Conservation (phyloP, 1,284 basidiomycete genomes). For the Naganishia cerealis region DNA sequence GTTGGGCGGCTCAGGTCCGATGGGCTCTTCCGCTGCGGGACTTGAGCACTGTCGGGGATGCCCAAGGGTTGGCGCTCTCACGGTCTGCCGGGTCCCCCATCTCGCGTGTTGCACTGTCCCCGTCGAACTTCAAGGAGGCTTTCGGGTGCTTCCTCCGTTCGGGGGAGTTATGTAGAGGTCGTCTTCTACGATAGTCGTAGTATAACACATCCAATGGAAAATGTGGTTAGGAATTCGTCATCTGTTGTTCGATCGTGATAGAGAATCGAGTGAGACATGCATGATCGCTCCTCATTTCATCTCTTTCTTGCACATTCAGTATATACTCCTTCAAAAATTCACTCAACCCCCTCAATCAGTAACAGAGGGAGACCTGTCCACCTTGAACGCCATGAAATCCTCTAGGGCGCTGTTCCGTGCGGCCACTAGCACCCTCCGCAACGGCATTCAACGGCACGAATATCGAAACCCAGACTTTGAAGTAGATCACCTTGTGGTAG, state of each 20-base stretch:
- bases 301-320: not conserved
- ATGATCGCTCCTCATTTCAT: not conserved
- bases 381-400: not conserved
- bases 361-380: not conserved
- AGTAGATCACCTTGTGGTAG: conserved; percentile 90
- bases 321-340: not conserved
- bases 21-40: conserved; percentile 60
- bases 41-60: conserved; percentile 7
- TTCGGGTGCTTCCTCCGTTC: too few relatives aligned
- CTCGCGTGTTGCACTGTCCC: not conserved
- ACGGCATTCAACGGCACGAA: conserved; percentile 14
- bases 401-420: not conserved
- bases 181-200: too few relatives aligned
- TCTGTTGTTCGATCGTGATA: conserved; percentile 9
- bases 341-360: not conserved
- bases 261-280: not conserved
- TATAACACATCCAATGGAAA: not conserved
- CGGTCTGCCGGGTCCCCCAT: conserved; percentile 8
- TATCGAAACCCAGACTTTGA: conserved; percentile 63
- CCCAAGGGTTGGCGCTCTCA: conserved; percentile 9
- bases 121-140: not conserved
- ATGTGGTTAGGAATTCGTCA: conserved; percentile 1
- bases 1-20: conserved; percentile 86
- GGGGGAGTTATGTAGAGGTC: too few relatives aligned
- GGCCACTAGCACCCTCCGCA: not conserved